A percentile compares a stretch with the other conserved stretches of the same genome.
phyloP scores from a whole-genome alignment of 257 asterid genomes.

The Ocimum tenuiflorum region DNA sequence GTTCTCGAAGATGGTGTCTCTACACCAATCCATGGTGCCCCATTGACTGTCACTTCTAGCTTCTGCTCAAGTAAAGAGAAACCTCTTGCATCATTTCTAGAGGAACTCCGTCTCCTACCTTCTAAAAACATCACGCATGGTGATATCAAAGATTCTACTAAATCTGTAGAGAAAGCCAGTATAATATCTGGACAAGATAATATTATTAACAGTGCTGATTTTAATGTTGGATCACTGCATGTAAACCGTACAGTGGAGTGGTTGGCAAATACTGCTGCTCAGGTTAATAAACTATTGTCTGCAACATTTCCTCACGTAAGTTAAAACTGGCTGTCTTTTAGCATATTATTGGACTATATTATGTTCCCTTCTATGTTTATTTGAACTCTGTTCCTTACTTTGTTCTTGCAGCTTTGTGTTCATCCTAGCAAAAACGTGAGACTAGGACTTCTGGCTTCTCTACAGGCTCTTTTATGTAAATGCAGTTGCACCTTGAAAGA shows the following conservation, averaged over 20 bases:
- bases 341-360: constrained; percentile 1
- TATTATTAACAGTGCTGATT: constrained; percentile 21
- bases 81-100: constrained; percentile 49
- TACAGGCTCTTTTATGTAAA: constrained; percentile 51
- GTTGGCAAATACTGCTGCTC: constrained; percentile 54
- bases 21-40: constrained; percentile 27
- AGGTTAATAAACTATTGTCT: constrained; percentile 65
- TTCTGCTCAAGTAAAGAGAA: constrained; percentile 35
- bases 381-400: constrained; percentile 2
- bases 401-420: constrained; percentile 55
- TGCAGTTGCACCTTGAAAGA: constrained; percentile 62
- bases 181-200: constrained; percentile 26
- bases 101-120: constrained; percentile 69
- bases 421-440: constrained; percentile 78
- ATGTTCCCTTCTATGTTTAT: background rate
- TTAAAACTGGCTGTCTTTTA: constrained; percentile 13
- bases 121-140: constrained; percentile 31
- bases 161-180: constrained; percentile 22
- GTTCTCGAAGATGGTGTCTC: constrained; percentile 57
- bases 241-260: constrained; percentile 69
- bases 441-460: constrained; percentile 56
- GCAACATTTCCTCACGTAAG: constrained; percentile 88
- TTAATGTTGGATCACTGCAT: constrained; percentile 42
- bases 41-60: constrained; percentile 22
- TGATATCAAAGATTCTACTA: constrained; percentile 25